Evolutionary conservation across 1,284 basidiomycete genomes (phyloP), one percentile per base, ranked within the genome.

Genomic region (Nidula niveotomentosa): DNA sequence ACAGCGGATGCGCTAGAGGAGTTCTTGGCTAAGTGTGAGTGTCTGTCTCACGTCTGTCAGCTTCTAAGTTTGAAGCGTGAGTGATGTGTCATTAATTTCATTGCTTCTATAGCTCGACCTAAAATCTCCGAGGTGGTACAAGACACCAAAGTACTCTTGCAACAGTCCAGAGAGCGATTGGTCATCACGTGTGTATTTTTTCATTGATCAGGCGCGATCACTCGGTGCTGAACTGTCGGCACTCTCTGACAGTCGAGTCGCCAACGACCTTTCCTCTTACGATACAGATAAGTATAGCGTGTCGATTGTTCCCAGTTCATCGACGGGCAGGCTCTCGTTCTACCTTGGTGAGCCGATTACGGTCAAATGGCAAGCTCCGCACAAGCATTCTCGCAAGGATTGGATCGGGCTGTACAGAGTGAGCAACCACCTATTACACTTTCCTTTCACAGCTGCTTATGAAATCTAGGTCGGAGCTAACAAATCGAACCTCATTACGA

Each of bases 361-460:
- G 4, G 81, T 98, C 36, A 82, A 84, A 45, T 99, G 96, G 96
- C 85, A 86, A 52, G 96, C 93, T 1, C 94, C 96, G 0, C 73
- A 78, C 36, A 84, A 87, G 55, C 96, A 98, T 68, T 96, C 94
- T 12, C 82, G 93, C n/a, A 85, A 89, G 62, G 96, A 99, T 70
- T 99, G 96, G 97, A 92, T 99, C 62, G 97, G 96, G 9, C 84
- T 99, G 44, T 98, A 97, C 66, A 78, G 86, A 66, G 88, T 88
- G 63, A 43, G 77, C 68, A 34, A 53, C 30, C 35, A 51, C 8
- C 45, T 36, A 10, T 45, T 49, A 8, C 44, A 49, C 10, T 18
- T 52, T 56, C 3, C 39, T 41, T 41, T 12, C 39, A 12, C 4
- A 12, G 2, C 13, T 2, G 12, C 17, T 17, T 17, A 41, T 41